phyloP scores from a whole-genome alignment of 345 rosid species.

The Populus simonii region DNA sequence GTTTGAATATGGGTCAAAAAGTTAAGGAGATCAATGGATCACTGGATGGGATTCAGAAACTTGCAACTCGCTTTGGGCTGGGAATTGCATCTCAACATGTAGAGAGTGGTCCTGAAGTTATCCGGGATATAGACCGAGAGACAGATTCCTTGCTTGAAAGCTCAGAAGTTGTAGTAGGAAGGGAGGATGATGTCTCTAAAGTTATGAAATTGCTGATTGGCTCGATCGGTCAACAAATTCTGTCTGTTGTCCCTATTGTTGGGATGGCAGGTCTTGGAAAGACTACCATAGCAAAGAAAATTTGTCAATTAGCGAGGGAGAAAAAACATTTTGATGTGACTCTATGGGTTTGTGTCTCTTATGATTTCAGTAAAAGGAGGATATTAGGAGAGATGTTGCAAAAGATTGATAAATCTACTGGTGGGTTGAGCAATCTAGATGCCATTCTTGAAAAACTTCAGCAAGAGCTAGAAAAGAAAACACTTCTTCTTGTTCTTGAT shows the following conservation, averaged over 20 bases:
- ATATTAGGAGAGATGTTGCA: constrained; percentile 16
- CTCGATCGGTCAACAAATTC: not conserved
- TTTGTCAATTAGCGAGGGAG: not conserved
- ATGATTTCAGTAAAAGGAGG: not conserved
- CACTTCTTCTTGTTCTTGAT: constrained; percentile 20
- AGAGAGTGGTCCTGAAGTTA: too few species aligned
- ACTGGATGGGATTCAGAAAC: too few species aligned
- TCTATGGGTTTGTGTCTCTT: constrained; percentile 19
- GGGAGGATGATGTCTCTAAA: constrained; percentile 10
- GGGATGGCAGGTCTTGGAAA: constrained; percentile 34
- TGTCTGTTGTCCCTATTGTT: constrained; percentile 9
- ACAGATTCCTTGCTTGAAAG: not conserved
- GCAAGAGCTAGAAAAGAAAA: not conserved
- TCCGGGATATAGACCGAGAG: too few species aligned
- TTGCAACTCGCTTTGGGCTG: too few species aligned
- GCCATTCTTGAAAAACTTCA: not conserved
- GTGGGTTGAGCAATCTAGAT: not conserved
- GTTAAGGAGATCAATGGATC: not conserved
- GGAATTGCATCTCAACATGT: too few species aligned
- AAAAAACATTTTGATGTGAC: not conserved
- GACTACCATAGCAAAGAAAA: constrained; percentile 17
- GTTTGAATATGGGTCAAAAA: not conserved
- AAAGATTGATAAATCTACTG: not conserved
- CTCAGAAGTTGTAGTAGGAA: constrained; percentile 11
- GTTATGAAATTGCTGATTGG: constrained; percentile 4